phyloP scores from a whole-genome alignment of 441 rosid genomes.

The Gossypium davidsonii region DNA sequence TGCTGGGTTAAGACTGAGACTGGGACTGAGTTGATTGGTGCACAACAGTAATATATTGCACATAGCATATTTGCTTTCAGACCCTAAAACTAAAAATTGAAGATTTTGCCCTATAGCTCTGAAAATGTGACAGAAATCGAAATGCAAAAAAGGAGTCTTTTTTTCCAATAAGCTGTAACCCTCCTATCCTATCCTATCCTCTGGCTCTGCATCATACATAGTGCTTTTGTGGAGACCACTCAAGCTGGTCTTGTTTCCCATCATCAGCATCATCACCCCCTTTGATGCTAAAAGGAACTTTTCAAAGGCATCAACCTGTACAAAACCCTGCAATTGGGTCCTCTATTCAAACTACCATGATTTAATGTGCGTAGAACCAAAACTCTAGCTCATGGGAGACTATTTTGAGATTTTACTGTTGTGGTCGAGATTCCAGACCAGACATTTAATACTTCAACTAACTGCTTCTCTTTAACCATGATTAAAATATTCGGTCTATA shows the following conservation, averaged over 20 bases:
- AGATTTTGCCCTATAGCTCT: constrained; percentile 11
- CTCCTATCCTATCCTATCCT: not conserved
- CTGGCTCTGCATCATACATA: constrained; percentile 14
- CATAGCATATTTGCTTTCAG: not conserved
- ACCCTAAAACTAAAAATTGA: not conserved
- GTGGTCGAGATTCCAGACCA: not conserved
- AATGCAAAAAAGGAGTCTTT: constrained; percentile 3
- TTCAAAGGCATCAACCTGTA: not conserved
- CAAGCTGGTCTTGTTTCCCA: constrained; percentile 4
- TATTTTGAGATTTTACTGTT: not conserved
- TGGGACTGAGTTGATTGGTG: not conserved
- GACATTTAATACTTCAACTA: not conserved
- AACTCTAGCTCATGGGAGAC: not conserved
- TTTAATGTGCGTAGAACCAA: not conserved
- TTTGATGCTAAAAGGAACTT: constrained; percentile 8
- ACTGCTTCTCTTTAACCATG: too few species aligned
- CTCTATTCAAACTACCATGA: not conserved
- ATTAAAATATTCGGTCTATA: too few species aligned
- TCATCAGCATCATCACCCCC: not conserved
- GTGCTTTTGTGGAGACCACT: constrained; percentile 36
- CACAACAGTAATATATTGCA: not conserved
- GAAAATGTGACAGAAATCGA: constrained; percentile 15
- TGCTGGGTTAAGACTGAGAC: not conserved
- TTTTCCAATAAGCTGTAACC: not conserved
- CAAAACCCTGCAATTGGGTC: not conserved